These are phyloP conservation scores for Zostera marina DNA, from an alignment of 116 monocot genomes.

Conservation along the genomic window DNA sequence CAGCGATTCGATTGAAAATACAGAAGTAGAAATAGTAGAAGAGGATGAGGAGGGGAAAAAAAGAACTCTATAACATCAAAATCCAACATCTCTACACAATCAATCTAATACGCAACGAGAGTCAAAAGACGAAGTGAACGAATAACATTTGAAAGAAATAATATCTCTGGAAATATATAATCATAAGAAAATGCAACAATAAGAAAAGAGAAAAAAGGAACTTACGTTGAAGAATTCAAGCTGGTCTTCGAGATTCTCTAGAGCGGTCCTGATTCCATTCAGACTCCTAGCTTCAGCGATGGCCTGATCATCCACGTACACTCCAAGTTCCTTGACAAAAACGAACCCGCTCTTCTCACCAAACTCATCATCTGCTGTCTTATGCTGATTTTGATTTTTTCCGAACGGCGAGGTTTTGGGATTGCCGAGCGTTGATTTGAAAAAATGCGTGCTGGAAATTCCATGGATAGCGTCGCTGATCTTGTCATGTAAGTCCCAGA, in stretches of 20 bases:
- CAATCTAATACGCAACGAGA: no score
- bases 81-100: no score
- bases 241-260: slow-evolving; percentile 91
- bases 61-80: no score
- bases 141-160: no score
- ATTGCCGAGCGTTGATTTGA: slow-evolving; percentile 19
- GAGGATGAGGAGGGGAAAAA: no score
- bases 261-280: slow-evolving; percentile 57
- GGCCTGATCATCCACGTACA: slow-evolving; percentile 21
- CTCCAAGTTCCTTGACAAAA: slow-evolving; percentile 45
- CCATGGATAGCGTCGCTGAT: slow-evolving; percentile 94
- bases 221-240: slow-evolving; percentile 88
- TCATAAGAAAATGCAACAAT: no score
- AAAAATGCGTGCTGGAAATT: slow-evolving; percentile 69
- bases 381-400: neutral
- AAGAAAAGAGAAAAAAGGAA: neutral
- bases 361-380: neutral
- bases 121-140: no score
- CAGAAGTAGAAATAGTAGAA: no score
- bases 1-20: no score
- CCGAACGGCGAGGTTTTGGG: slow-evolving; percentile 9
- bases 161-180: no score
- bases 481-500: slow-evolving; percentile 97
- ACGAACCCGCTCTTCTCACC: slow-evolving; percentile 16
- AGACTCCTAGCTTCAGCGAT: slow-evolving; percentile 78